These are phyloP conservation scores for Nevesoporus exiguus DNA, from an alignment of 768 basidiomycete genomes.

Conservation along the genomic window DNA sequence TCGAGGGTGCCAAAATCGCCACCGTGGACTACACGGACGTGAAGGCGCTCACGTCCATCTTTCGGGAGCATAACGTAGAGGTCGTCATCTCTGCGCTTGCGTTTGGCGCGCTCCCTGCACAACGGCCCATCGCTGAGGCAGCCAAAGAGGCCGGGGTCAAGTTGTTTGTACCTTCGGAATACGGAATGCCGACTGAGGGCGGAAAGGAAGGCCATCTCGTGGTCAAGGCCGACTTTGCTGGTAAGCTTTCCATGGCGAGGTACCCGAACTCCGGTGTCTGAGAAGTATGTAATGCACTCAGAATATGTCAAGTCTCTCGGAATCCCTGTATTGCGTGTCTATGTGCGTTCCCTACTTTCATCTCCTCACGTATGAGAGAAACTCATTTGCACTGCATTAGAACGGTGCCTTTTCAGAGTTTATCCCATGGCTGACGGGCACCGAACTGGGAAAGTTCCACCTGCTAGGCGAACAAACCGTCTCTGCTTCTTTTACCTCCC, in stretches of 20 bases:
- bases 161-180: constrained; percentile 40
- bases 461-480: constrained; percentile 34
- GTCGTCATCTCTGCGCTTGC: constrained; percentile 36
- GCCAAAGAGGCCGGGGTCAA: constrained; percentile 36
- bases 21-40: constrained; percentile 30
- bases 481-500: constrained; percentile 30
- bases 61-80: constrained; percentile 32
- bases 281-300: constrained; percentile 1
- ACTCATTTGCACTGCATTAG: constrained; percentile 15
- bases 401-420: constrained; percentile 33
- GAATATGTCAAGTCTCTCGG: constrained; percentile 30
- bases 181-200: constrained; percentile 34
- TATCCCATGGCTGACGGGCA: constrained; percentile 29
- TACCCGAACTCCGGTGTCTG: not conserved
- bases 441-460: constrained; percentile 30
- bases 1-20: constrained; percentile 26
- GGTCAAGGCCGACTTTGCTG: constrained; percentile 29
- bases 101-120: constrained; percentile 23
- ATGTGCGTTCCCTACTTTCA: constrained; percentile 20
- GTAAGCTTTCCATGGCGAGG: constrained; percentile 11
- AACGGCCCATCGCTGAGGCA: constrained; percentile 32
- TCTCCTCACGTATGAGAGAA: not conserved
- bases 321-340: constrained; percentile 31
- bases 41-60: constrained; percentile 21
- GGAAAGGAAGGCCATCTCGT: constrained; percentile 23